Conservation (phyloP, 352 stramenopile genomes). For the Phytopythium sindhum region DNA sequence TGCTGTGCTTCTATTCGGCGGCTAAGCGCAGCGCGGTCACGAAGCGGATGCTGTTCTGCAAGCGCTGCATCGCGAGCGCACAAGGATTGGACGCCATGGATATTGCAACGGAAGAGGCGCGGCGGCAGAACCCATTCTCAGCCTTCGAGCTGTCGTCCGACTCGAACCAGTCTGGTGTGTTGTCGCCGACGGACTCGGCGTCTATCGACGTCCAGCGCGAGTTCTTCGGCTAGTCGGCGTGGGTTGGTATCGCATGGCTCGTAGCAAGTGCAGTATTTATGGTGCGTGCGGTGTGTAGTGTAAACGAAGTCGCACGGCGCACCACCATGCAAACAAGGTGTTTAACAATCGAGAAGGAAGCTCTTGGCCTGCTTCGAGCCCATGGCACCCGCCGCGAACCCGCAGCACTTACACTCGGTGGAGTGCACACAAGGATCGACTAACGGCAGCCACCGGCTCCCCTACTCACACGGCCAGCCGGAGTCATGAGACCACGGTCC, state of each 20-base stretch:
- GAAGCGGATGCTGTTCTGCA: slow-evolving; percentile 23
- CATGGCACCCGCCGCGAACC: too few relatives aligned
- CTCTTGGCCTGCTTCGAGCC: too few relatives aligned
- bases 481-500: too few relatives aligned
- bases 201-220: slow-evolving; percentile 30
- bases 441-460: too few relatives aligned
- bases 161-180: slow-evolving; percentile 18
- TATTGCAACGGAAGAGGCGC: slow-evolving; percentile 26
- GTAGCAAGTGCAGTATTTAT: too few relatives aligned
- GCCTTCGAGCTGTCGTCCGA: slow-evolving; percentile 23
- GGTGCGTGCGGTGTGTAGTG: too few relatives aligned
- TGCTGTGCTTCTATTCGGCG: slow-evolving; percentile 24
- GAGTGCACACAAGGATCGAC: too few relatives aligned
- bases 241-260: neutral
- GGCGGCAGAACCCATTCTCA: slow-evolving; percentile 23
- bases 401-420: too few relatives aligned
- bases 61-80: slow-evolving; percentile 19
- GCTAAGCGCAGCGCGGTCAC: slow-evolving; percentile 14
- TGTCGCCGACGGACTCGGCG: slow-evolving; percentile 29
- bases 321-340: too few relatives aligned
- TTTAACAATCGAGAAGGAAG: too few relatives aligned
- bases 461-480: too few relatives aligned
- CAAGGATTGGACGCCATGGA: slow-evolving; percentile 16
- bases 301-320: too few relatives aligned
- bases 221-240: slow-evolving; percentile 22